Conservation (phyloP, 768 basidiomycete genomes). For the Suillus brevipes region DNA sequence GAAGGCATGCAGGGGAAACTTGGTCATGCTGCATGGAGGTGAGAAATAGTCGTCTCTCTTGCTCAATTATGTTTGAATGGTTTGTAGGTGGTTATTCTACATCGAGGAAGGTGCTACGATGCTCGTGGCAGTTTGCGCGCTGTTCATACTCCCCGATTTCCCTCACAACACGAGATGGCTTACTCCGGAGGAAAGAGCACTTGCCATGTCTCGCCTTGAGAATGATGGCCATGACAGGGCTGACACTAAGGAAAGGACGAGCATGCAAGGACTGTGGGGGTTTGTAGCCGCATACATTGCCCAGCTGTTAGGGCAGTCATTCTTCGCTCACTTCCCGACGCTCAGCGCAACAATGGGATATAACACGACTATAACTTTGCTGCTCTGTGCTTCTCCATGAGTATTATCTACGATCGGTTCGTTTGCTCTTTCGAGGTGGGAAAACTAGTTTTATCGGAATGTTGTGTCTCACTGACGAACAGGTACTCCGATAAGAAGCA, state of each 20-base stretch:
- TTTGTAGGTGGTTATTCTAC: constrained; percentile 23
- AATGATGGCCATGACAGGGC: constrained; percentile 29
- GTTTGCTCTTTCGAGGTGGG: constrained; percentile 19
- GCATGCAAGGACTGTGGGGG: constrained; percentile 30
- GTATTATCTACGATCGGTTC: constrained; percentile 32
- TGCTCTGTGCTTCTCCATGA: constrained; percentile 44
- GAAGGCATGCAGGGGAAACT: constrained; percentile 40
- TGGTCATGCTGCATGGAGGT: constrained; percentile 42
- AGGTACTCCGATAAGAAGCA: constrained; percentile 67
- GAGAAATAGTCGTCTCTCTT: constrained; percentile 14
- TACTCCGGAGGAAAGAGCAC: constrained; percentile 27
- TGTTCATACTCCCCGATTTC: constrained; percentile 41
- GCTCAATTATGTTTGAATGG: background rate
- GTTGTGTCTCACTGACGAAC: constrained; percentile 2
- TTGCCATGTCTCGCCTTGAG: constrained; percentile 33
- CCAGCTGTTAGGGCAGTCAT: constrained; percentile 18
- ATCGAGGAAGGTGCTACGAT: constrained; percentile 34
- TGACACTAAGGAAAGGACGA: constrained; percentile 16
- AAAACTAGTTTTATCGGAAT: background rate
- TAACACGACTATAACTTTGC: constrained; percentile 38
- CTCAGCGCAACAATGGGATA: constrained; percentile 35
- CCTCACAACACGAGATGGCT: constrained; percentile 35
- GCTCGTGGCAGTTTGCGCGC: constrained; percentile 33
- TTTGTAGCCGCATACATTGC: constrained; percentile 14
- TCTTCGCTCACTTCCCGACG: constrained; percentile 27